Evolutionary conservation across 331 rosid species (phyloP).

Genomic region (Acacia pycnantha): DNA sequence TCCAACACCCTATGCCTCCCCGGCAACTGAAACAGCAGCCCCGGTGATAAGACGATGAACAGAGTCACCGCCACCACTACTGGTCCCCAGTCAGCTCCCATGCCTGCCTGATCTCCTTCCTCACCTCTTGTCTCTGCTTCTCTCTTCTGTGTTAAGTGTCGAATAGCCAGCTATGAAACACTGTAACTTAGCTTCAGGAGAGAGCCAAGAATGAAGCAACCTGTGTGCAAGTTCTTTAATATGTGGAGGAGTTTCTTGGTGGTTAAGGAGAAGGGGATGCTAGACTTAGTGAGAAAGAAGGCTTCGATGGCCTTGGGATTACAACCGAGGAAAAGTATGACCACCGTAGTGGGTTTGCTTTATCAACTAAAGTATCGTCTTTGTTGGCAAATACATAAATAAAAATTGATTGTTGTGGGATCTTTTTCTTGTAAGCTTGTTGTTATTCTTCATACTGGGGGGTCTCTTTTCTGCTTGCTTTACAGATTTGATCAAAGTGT

Average conservation of each 20-base stretch:
- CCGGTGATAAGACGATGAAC: conserved; percentile 75
- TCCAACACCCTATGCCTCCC: conserved; percentile 53
- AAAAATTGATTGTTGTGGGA: neutral
- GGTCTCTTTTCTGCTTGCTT: conserved; percentile 41
- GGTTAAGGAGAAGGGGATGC: conserved; percentile 82
- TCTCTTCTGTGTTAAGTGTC: neutral
- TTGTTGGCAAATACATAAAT: neutral
- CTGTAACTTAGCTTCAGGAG: neutral
- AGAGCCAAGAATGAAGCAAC: neutral
- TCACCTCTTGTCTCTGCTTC: neutral
- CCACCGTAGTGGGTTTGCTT: conserved; percentile 60
- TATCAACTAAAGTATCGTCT: conserved; percentile 43
- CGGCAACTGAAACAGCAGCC: conserved; percentile 81
- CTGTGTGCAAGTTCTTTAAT: conserved; percentile 22
- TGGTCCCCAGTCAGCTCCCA: conserved; percentile 97
- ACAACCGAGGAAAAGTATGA: conserved; percentile 70
- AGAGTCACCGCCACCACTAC: conserved; percentile 71
- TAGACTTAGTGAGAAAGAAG: conserved; percentile 67
- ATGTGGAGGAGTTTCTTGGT: conserved; percentile 62
- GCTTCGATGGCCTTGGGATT: conserved; percentile 32
- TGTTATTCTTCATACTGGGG: conserved; percentile 34
- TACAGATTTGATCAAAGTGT: conserved; percentile 54
- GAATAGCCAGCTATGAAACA: neutral
- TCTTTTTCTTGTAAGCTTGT: conserved; percentile 29
- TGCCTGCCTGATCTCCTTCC: neutral